Percentiles rank a stretch among this genome's conserved stretches.
Conservation (phyloP, 2,329 filamentous ascomycete genomes). For the Alternaria metachromatica region DNA sequence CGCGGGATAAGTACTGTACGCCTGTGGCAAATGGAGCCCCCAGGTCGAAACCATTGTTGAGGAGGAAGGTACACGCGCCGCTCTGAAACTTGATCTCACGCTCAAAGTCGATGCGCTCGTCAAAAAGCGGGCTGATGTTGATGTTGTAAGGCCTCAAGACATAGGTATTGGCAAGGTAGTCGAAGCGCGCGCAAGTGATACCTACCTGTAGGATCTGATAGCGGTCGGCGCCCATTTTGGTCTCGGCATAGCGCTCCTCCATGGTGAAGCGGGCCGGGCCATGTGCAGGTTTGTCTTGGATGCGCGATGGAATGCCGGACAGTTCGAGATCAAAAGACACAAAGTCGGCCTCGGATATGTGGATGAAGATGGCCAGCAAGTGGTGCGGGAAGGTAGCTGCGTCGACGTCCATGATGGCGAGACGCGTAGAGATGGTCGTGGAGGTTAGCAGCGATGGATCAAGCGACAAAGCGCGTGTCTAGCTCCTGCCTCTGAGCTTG, state of each 20-base stretch:
- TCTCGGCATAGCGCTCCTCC: constrained; percentile 67
- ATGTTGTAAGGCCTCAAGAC: constrained; percentile 70
- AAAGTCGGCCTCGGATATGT: constrained; percentile 66
- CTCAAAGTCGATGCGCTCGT: constrained; percentile 63
- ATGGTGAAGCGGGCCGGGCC: constrained; percentile 56
- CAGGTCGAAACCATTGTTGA: constrained; percentile 65
- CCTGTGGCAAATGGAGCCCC: constrained; percentile 62
- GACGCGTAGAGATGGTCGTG: constrained; percentile 8
- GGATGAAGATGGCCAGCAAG: constrained; percentile 63
- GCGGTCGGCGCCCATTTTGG: constrained; percentile 65
- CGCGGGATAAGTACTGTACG: constrained; percentile 67
- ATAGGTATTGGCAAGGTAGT: constrained; percentile 58
- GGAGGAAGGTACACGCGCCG: constrained; percentile 67
- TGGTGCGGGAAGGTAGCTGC: constrained; percentile 56
- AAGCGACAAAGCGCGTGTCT: constrained; percentile 14
- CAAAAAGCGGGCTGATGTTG: constrained; percentile 63
- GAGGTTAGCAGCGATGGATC: constrained; percentile 22
- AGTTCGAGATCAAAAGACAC: constrained; percentile 72
- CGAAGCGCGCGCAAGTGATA: constrained; percentile 69
- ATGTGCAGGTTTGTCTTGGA: constrained; percentile 45
- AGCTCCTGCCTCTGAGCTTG: constrained; percentile 9
- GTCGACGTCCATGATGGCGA: constrained; percentile 63
- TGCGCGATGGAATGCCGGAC: constrained; percentile 63
- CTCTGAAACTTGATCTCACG: constrained; percentile 66
- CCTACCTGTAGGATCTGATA: constrained; percentile 72